Base-by-base conservation (phyloP, 257 asterid species). In the Jaltomata sinuosa region DNA sequence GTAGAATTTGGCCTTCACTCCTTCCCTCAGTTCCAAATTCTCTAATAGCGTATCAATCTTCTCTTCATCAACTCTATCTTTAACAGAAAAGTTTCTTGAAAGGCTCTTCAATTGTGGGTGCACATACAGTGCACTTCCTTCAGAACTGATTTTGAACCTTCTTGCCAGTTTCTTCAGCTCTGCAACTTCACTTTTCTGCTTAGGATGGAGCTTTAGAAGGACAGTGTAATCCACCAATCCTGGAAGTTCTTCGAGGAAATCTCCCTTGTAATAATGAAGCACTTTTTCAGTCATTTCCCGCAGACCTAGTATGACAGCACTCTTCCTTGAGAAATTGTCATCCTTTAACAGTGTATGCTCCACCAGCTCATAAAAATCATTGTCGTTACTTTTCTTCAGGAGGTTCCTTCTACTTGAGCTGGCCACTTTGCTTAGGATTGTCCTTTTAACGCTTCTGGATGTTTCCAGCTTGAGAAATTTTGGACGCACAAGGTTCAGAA, bases 401-500 rank as follows among this genome's bases (percentile, higher is more conserved):
- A 86, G 25, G 84, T 89, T 92, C 85, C 89, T 97, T 83, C 87
- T 84, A 53, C 89, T 83, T 7, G 90, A 84, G 32, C 92, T 88
- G 25, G 91, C 88, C 6, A 93, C 97, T 88, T 92, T 91, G 91
- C 99, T 94, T 91, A 92, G 82, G 83, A 97, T 95, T 9, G 98
- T 93, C 84, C 97, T 93, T 91, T 83, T 95, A 74, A 97, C 91
- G 47, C 84, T 85, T 85, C 91, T 94, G 15, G 99, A 85, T 74
- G 86, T 83, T 57, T 93, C 97, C 91, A 93, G 86, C 85, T 90
- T 92, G 55, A 97, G 80, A 82, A 97, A 97, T 90, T 90, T 97
- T 5, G 99, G 99, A 36, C 99, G 98, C 52, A 97, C 99, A 47
- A 97, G 99, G 84, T 97, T 95, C 83, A 97, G 84, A 52, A 97